Base-by-base conservation (phyloP, 2,329 filamentous ascomycete genomes). In the Grosmannia huntii region DNA sequence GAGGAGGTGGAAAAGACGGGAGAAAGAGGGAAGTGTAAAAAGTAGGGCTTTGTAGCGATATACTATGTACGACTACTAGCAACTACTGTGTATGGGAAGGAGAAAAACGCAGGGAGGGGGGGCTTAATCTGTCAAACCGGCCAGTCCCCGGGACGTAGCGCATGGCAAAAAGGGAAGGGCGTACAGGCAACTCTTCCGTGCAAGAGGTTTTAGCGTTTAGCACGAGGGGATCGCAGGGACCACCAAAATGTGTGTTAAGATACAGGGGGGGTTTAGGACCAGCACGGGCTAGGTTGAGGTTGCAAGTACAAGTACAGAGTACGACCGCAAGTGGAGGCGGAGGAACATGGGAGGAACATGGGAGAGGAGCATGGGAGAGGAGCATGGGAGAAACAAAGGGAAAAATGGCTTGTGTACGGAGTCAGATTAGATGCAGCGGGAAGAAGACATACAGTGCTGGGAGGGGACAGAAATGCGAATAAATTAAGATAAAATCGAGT, bases 131-230 rank as follows among this genome's bases (percentile, higher is more conserved):
- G 55, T 50, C 52, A 31, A 56, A 55, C 27, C 23, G 56, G 25
- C 7, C 44, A 51, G 48, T 36, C 56, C 38, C 59, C 59, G 56
- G 56, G 57, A 60, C 57, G 61, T 16, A 60, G 59, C 61, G 61
- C 61, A 62, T 62, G 61, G 61, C 61, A 62, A 55, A 55, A 53
- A 46, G 46, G 57, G 55, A 23, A 48, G 57, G 41, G 33, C 16
- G 23, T 5, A 51, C 49, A 61, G 48, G 48, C n/a, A 54, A 28
- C 27, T 50, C 21, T 50, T 50, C 48, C 48, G 48, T 50, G 14
- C 21, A 50, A 27, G 48, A 41, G 33, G 36, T 53, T n/a, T 41
- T 53, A 53, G 33, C 51, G 51, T 53, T 53, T 53, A 38, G 51
- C 51, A 53, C 51, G 51, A 53, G 51, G 48, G 51, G 51, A 53